Percentiles rank a stretch among this genome's conserved stretches.
Conservation (phyloP, 331 rosid species). For the Rhamnella rubrinervis region DNA sequence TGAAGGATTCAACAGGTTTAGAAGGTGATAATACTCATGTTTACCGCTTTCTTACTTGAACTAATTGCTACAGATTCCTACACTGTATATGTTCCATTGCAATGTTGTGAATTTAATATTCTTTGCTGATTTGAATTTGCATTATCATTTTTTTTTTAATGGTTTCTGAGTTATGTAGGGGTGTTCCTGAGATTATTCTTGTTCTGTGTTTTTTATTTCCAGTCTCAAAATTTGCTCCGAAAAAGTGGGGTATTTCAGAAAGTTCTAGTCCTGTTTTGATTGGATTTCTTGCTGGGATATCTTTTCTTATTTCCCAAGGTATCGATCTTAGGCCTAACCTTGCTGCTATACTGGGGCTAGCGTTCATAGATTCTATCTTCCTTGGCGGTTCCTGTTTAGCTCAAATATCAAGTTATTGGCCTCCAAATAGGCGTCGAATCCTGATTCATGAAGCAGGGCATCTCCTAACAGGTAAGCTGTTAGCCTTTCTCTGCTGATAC, state of each 20-base stretch:
- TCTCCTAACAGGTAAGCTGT: conserved; percentile 56
- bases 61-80: neutral
- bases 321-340: conserved; percentile 89
- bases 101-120: neutral
- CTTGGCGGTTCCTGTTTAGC: conserved; percentile 95
- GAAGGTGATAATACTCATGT: conserved; percentile 53
- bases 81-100: no score
- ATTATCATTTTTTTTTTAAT: neutral
- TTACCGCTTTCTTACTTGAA: conserved; percentile 8
- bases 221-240: conserved; percentile 84
- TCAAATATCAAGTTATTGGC: conserved; percentile 95
- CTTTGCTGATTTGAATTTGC: conserved; percentile 10
- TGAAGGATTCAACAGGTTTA: conserved; percentile 82
- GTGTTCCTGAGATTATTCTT: neutral
- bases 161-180: neutral
- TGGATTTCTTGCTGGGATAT: conserved; percentile 72
- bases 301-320: conserved; percentile 79
- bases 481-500: conserved; percentile 1
- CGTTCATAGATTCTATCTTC: conserved; percentile 66
- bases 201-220: conserved; percentile 17
- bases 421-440: conserved; percentile 81
- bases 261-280: conserved; percentile 55
- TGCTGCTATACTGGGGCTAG: conserved; percentile 64
- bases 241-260: conserved; percentile 92
- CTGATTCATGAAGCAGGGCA: conserved; percentile 97